Conservation (phyloP, 108 stramenopile genomes). For the Ochromonas danica region DNA sequence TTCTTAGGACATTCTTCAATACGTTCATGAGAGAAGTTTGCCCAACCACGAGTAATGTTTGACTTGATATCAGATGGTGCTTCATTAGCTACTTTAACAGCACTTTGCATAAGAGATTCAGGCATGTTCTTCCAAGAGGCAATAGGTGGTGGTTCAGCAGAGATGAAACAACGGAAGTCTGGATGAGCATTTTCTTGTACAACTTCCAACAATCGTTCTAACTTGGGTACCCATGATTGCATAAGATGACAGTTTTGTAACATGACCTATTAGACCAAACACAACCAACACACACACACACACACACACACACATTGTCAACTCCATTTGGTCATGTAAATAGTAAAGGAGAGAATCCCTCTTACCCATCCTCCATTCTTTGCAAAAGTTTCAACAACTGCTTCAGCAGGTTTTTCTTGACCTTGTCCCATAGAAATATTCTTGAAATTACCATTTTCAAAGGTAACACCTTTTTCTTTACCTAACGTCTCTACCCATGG, state of each 20-base stretch:
- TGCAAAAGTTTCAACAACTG: conserved; percentile 56
- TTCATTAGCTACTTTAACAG: conserved; percentile 76
- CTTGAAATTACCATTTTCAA: conserved; percentile 65
- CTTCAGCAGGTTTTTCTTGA: conserved; percentile 68
- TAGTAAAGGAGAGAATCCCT: too few species aligned
- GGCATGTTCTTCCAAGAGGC: conserved; percentile 71
- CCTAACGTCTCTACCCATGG: conserved; percentile 72
- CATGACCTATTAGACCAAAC: conserved; percentile 54
- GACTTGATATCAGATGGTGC: conserved; percentile 71
- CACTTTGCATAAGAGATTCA: conserved; percentile 68
- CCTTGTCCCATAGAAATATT: conserved; percentile 82
- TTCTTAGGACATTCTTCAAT: conserved; percentile 64
- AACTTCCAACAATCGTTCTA: conserved; percentile 70
- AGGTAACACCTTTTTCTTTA: conserved; percentile 54
- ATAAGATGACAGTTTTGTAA: conserved; percentile 78
- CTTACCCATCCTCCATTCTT: conserved; percentile 68
- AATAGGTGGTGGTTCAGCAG: conserved; percentile 72
- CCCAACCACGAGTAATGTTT: conserved; percentile 72
- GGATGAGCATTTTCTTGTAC: conserved; percentile 61
- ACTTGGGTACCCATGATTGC: conserved; percentile 69
- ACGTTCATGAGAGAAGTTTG: conserved; percentile 55
- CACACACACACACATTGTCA: too few species aligned
- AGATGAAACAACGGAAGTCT: conserved; percentile 66
- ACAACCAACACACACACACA: not conserved
- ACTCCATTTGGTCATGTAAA: too few species aligned